Conservation (phyloP, 805 yeast genomes). For the Candida suzukii region DNA sequence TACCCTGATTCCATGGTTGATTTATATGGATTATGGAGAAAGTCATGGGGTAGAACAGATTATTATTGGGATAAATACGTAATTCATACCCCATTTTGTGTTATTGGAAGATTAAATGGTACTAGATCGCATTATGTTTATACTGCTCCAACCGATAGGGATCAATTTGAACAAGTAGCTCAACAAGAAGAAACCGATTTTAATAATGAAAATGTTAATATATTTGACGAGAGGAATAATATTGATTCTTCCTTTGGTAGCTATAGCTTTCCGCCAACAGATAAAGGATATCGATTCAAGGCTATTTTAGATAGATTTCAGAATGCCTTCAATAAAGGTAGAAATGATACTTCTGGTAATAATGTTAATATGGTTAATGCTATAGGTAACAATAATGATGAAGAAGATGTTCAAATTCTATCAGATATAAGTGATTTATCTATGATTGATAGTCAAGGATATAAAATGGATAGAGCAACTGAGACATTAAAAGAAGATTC, state of each 20-base stretch:
- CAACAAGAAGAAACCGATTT: not conserved
- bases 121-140: slow-evolving; percentile 7
- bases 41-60: slow-evolving; percentile 26
- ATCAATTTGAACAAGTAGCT: not conserved
- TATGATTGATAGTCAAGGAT: not conserved
- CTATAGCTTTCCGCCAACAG: too few relatives aligned
- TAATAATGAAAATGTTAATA: not conserved
- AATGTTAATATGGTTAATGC: too few relatives aligned
- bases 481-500: too few relatives aligned
- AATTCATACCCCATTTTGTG: slow-evolving; percentile 28
- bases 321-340: too few relatives aligned
- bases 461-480: not conserved
- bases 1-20: slow-evolving; percentile 15
- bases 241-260: too few relatives aligned
- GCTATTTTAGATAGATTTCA: too few relatives aligned
- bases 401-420: too few relatives aligned
- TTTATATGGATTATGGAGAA: slow-evolving; percentile 5
- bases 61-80: slow-evolving; percentile 33
- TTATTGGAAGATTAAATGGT: slow-evolving; percentile 12
- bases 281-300: too few relatives aligned
- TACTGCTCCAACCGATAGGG: slow-evolving; percentile 3
- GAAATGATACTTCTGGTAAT: too few relatives aligned
- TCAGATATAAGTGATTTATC: too few relatives aligned
- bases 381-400: too few relatives aligned
- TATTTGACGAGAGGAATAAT: too few relatives aligned